These are phyloP conservation scores for Sutorius eximius DNA, from an alignment of 1,284 basidiomycete species.

Conservation along the genomic window DNA sequence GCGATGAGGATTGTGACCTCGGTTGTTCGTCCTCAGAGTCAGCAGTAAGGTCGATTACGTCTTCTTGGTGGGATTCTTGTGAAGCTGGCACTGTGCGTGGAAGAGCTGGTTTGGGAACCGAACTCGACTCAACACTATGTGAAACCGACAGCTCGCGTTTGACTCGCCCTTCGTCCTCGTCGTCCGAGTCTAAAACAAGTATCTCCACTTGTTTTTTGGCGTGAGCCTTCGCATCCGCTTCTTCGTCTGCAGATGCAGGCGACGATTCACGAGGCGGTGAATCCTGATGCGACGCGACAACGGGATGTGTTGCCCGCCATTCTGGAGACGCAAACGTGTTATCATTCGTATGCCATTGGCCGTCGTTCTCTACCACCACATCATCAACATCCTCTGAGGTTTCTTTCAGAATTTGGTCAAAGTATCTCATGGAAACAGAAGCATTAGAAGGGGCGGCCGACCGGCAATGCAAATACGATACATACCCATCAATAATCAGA, in stretches of 20 bases:
- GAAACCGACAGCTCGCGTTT: conserved; percentile 71
- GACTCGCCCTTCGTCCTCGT: conserved; percentile 70
- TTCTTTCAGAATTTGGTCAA: conserved; percentile 76
- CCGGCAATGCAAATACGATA: conserved; percentile 31
- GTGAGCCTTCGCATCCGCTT: conserved; percentile 45
- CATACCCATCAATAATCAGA: conserved; percentile 89
- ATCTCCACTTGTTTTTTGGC: conserved; percentile 55
- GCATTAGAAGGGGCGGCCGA: not conserved
- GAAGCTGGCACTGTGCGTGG: conserved; percentile 21
- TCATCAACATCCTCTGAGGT: conserved; percentile 84
- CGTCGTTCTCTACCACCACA: conserved; percentile 91
- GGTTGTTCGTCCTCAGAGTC: conserved; percentile 70
- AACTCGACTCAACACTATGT: conserved; percentile 44
- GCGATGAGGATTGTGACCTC: conserved; percentile 36
- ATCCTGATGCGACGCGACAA: conserved; percentile 26
- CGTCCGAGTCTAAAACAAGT: conserved; percentile 74
- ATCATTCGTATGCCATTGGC: conserved; percentile 93
- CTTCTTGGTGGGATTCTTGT: conserved; percentile 30
- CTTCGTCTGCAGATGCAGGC: conserved; percentile 36
- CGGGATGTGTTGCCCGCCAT: conserved; percentile 64
- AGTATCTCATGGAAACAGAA: conserved; percentile 55
- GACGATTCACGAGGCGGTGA: conserved; percentile 38
- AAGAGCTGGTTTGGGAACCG: conserved; percentile 21
- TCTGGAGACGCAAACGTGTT: conserved; percentile 74
- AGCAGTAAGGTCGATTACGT: conserved; percentile 78